Conservation (phyloP, 345 rosid genomes). For the Pseudoturritis turrita region DNA sequence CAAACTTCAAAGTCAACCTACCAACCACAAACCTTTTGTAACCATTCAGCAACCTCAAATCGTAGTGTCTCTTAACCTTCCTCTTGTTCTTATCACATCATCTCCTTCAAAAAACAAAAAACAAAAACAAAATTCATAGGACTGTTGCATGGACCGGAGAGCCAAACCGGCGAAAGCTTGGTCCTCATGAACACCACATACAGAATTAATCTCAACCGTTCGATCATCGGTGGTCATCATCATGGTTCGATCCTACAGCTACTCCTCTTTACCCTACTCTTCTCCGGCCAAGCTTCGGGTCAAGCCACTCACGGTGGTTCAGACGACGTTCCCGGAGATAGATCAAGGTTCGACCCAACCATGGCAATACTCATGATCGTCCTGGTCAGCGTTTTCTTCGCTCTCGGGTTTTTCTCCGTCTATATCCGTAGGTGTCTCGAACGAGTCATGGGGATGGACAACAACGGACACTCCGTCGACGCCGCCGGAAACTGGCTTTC, state of each 20-base stretch:
- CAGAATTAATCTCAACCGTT: background rate
- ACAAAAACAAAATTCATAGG: background rate
- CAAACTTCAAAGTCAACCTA: slow-evolving; percentile 26
- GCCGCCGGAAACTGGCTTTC: slow-evolving; percentile 27
- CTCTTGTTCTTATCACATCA: background rate
- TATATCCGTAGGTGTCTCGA: slow-evolving; percentile 55
- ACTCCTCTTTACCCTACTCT: slow-evolving; percentile 14
- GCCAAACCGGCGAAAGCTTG: background rate
- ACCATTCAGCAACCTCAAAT: slow-evolving; percentile 23
- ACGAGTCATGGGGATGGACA: slow-evolving; percentile 18
- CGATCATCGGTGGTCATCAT: background rate
- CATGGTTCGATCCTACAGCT: slow-evolving; percentile 2
- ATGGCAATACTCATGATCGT: slow-evolving; percentile 64
- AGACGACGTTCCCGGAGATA: background rate
- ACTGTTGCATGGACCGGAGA: slow-evolving; percentile 20
- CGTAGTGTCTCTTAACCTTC: background rate
- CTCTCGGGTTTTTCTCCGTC: slow-evolving; percentile 66
- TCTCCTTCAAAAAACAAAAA: background rate
- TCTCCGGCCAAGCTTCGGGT: slow-evolving; percentile 20
- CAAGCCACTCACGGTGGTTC: slow-evolving; percentile 19
- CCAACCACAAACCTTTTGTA: slow-evolving; percentile 7
- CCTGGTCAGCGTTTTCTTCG: slow-evolving; percentile 52
- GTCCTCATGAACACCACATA: slow-evolving; percentile 16
- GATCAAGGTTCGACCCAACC: slow-evolving; percentile 44
- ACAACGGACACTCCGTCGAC: background rate